Conservation (phyloP, 2,329 filamentous ascomycete species). For the Trichoderma guizhouense region DNA sequence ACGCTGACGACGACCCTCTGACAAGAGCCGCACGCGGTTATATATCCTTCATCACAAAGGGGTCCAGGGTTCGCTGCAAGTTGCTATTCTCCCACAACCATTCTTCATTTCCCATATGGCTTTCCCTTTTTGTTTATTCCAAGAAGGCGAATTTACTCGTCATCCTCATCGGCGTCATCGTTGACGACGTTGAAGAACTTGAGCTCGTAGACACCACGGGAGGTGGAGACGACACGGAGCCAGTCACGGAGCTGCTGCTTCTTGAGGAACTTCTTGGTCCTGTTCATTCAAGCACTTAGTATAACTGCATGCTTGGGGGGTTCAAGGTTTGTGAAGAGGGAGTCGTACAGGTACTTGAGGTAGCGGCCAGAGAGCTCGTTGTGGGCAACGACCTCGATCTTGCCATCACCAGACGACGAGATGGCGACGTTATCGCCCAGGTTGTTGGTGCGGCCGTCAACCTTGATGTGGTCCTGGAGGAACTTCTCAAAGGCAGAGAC, state of each 20-base stretch:
- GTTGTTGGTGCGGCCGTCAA: slow-evolving; percentile 97
- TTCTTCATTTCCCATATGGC: background rate
- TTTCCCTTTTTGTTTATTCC: background rate
- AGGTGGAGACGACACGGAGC: slow-evolving; percentile 97
- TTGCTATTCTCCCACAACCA: background rate
- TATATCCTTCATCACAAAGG: background rate
- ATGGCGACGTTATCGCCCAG: slow-evolving; percentile 91
- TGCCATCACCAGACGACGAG: slow-evolving; percentile 88
- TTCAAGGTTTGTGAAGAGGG: slow-evolving; percentile 36
- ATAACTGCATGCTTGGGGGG: background rate
- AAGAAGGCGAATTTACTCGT: slow-evolving; percentile 68
- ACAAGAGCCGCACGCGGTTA: background rate
- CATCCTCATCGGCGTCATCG: slow-evolving; percentile 96
- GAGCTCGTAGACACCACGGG: slow-evolving; percentile 98
- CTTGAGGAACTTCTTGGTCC: slow-evolving; percentile 99
- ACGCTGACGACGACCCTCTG: background rate
- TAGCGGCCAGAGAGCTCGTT: slow-evolving; percentile 98
- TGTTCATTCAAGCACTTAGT: slow-evolving; percentile 34
- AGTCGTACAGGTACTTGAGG: slow-evolving; percentile 95
- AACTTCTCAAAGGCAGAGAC: slow-evolving; percentile 99
- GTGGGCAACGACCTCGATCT: slow-evolving; percentile 96
- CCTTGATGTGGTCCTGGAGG: slow-evolving; percentile 99
- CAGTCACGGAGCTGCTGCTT: slow-evolving; percentile 99
- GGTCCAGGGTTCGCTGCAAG: background rate
- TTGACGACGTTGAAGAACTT: slow-evolving; percentile 99